Conservation (phyloP, 2,329 filamentous ascomycete genomes). For the Beauveria sp. region DNA sequence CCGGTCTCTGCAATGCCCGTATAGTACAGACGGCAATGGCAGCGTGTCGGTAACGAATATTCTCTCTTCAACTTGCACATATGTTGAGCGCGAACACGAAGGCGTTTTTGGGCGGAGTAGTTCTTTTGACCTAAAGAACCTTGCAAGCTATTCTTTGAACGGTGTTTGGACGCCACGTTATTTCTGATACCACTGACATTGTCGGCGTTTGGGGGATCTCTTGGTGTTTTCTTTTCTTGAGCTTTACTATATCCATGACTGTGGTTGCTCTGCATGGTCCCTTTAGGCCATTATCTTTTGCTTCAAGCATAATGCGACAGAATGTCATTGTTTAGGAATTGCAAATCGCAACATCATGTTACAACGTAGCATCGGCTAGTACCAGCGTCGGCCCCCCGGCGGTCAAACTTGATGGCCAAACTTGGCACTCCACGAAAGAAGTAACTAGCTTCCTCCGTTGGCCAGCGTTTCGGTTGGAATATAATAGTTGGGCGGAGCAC, state of each 20-base stretch:
- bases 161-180: not conserved
- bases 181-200: conserved; percentile 10
- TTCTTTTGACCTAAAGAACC: not conserved
- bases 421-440: too few species aligned
- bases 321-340: not conserved
- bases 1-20: conserved; percentile 19
- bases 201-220: not conserved
- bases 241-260: not conserved
- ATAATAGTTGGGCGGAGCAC: too few species aligned
- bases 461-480: too few species aligned
- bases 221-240: not conserved
- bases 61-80: not conserved
- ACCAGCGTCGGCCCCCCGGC: too few species aligned
- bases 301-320: not conserved
- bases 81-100: not conserved
- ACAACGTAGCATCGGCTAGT: too few species aligned
- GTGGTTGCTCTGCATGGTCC: not conserved
- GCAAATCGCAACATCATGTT: too few species aligned
- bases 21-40: not conserved
- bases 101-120: not conserved
- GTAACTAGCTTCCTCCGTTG: too few species aligned
- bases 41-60: not conserved
- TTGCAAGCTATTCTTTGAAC: not conserved
- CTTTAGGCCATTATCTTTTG: not conserved
- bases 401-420: too few species aligned